Evolutionary conservation across 2,329 filamentous ascomycete species (phyloP), one percentile per base, ranked within the genome.

Genomic region (Penicillium hesseltinei): DNA sequence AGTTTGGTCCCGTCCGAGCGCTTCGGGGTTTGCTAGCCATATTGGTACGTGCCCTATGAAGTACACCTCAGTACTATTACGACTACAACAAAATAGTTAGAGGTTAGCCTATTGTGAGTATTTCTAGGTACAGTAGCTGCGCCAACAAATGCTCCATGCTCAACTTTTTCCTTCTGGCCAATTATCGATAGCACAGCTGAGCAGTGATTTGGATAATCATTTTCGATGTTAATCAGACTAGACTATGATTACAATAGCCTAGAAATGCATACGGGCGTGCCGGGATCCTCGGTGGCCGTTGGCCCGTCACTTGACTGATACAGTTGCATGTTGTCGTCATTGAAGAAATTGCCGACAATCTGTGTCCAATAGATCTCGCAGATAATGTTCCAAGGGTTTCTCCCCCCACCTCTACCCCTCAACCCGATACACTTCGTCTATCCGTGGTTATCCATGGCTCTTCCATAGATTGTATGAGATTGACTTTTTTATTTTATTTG

Each of bases 1-100:
- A 52, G 35, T 43, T 53, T 47, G 13, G 27, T 8, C 43, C 35
- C 48, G 50, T 47, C 54, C 54, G 54, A 57, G 54, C 54, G 35
- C 49, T 27, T 47, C 51, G 29, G 40, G 25, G 2, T 31, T 38
- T 51, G 40, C 11, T 17, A 29, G 29, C 29, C 19, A 33, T 17
- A 17, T 46, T 23, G 19, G 31, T 47, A n/a, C 13, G 8, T n/a
- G 45, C 9, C 15, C 19, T 35, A n/a, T 15, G 8, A 15, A 10
- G 15, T 42, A 23, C 7, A 35, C 13, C 11, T 31, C 10, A 31
- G 10, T 33, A 8, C 44, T 47, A 21, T 36, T 47, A 47, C 7
- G 5, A 47, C 19, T 35, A 17, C 15, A 25, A 8, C 8, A 36
- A 35, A 47, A 21, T 35, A n/a, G n/a, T n/a, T n/a, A 31, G 45